Conservation (phyloP, 495 filamentous ascomycete genomes). For the Neurospora intermedia region DNA sequence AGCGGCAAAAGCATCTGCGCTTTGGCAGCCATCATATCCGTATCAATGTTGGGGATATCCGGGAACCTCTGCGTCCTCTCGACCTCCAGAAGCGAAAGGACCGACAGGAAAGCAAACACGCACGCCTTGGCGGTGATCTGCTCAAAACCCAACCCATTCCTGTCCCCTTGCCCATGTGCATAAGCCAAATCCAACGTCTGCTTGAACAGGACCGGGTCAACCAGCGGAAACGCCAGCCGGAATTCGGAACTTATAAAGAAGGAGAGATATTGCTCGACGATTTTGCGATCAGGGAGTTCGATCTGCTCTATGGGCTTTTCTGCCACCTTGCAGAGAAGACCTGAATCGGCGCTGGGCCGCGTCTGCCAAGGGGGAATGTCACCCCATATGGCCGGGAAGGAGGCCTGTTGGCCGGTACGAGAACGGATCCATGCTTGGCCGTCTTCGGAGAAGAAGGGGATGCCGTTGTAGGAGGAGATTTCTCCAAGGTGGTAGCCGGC, state of each 20-base stretch:
- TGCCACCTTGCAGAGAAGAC: background rate
- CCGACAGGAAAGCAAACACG: constrained; percentile 35
- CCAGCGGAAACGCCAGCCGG: constrained; percentile 32
- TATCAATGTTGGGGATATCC: constrained; percentile 18
- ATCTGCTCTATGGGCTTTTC: background rate
- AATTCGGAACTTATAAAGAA: constrained; percentile 18
- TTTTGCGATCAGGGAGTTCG: constrained; percentile 5
- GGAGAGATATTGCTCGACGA: constrained; percentile 8
- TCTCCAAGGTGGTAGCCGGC: constrained; percentile 37
- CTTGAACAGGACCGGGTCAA: constrained; percentile 31
- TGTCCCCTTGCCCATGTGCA: background rate
- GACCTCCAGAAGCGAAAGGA: constrained; percentile 22
- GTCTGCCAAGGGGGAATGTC: constrained; percentile 13
- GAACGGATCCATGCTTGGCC: constrained; percentile 37
- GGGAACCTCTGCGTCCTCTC: background rate
- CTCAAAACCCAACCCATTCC: constrained; percentile 1
- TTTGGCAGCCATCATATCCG: constrained; percentile 26
- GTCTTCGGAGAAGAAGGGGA: constrained; percentile 36
- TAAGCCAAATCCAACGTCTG: constrained; percentile 35
- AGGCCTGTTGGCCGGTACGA: constrained; percentile 33
- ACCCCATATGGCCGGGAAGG: constrained; percentile 27
- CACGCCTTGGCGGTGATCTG: constrained; percentile 26
- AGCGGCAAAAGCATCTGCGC: constrained; percentile 32
- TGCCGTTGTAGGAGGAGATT: constrained; percentile 35
- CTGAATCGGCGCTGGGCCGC: background rate